Base-by-base conservation (phyloP, 495 filamentous ascomycete species). In the Trichoderma asperelloides region DNA sequence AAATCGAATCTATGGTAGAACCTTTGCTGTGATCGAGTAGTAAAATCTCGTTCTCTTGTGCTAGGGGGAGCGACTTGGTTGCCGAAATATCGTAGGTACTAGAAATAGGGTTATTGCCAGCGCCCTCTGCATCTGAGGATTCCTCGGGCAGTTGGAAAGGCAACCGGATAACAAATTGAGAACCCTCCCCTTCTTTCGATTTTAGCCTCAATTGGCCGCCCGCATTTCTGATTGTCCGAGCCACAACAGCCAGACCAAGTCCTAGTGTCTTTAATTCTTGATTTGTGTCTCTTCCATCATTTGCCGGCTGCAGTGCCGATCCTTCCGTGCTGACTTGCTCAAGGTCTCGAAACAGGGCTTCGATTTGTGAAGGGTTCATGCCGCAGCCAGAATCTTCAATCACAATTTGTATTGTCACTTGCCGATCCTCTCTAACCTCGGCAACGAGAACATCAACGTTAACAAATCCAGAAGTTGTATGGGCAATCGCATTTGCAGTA, bases 151-250 rank as follows among this genome's bases (percentile, higher is more conserved):
- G 70, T 8, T 85, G 78, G 66, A 93, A 91, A 4, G 87, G 88
- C 45, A 93, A 72, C 66, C 87, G 85, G 16, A 93, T 85, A 23
- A 89, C 83, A 70, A 98, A 96, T 37, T 89, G 83, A 39, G 92
- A 94, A 1, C 94, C 94, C 71, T 89, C 91, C 0, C 91, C 90
- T 74, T 89, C 85, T 74, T 96, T 92, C 0, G 93, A 96, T 70
- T 93, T 96, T 7, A 98, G 80, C 27, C 91, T 85, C 23, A 98
- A 75, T 68, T 97, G 94, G 0, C 94, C 94, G 65, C 94, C 87
- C 89, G 96, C 93, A 71, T 91, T 96, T n/a, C 86, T 84, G 25
- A 97, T 80, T 60, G 91, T 91, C 27, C 93, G 82, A 49, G 94
- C 90, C 2, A 96, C 93, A 15, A 96, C 79, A 2, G 94, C 94